Percentiles rank a stretch among this genome's conserved stretches.
Evolutionary conservation across 2,329 filamentous ascomycete species (phyloP).

Genomic region (Scedosporium apiospermum): DNA sequence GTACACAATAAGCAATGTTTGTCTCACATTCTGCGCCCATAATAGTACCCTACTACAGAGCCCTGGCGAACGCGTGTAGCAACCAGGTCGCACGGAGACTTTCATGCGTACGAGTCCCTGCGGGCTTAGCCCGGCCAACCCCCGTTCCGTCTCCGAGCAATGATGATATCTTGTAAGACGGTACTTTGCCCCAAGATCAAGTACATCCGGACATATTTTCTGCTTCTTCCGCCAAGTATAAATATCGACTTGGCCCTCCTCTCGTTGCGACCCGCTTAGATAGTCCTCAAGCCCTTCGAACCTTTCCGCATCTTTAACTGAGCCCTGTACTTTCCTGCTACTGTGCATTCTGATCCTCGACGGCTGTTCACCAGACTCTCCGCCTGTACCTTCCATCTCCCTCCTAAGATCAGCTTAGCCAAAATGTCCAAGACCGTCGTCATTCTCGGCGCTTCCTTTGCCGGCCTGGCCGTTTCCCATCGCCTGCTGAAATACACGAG

Average conservation of each 20-base stretch:
- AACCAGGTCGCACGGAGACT: neutral
- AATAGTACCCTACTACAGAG: neutral
- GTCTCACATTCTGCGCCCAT: neutral
- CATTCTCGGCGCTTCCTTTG: slow-evolving; percentile 44
- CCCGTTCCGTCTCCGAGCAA: neutral
- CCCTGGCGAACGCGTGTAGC: neutral
- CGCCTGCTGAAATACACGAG: slow-evolving; percentile 43
- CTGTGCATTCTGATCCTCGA: too few species aligned
- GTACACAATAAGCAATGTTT: neutral
- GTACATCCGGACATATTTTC: too few species aligned
- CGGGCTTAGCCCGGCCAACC: neutral
- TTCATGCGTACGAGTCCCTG: neutral
- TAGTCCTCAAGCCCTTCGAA: too few species aligned
- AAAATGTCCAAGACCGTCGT: slow-evolving; percentile 43
- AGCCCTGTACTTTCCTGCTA: neutral
- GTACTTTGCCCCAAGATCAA: neutral
- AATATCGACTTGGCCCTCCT: neutral
- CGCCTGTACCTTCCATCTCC: neutral
- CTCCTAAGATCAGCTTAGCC: neutral
- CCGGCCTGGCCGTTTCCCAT: slow-evolving; percentile 43
- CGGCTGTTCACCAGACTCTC: neutral
- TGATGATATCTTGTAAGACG: neutral
- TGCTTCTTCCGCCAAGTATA: neutral
- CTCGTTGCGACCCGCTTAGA: neutral
- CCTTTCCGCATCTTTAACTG: neutral